Evolutionary conservation across 208 protist species (phyloP).

Genomic region (Balamuthia mandrillaris): DNA sequence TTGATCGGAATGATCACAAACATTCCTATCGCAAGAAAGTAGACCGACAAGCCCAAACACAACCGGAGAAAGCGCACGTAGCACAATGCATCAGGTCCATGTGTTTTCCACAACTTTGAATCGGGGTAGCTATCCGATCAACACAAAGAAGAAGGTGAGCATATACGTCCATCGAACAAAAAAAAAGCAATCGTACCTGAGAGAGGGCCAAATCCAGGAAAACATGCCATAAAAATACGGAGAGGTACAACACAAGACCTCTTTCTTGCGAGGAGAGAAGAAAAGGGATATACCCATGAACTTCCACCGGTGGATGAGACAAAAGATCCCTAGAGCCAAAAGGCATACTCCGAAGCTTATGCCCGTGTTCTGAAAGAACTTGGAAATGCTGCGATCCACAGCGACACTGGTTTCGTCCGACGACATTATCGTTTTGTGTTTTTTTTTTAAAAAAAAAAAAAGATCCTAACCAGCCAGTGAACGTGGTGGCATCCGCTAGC

Average conservation of each 20-base stretch:
- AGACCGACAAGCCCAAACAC: background rate
- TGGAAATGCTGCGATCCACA: too few species aligned
- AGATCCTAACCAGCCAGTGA: too few species aligned
- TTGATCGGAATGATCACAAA: conserved; percentile 4
- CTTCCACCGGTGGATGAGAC: conserved; percentile 1
- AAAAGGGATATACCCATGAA: conserved; percentile 6
- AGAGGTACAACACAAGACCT: background rate
- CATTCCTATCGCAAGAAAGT: background rate
- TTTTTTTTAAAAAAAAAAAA: too few species aligned
- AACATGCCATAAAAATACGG: conserved; percentile 14
- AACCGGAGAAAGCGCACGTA: conserved; percentile 28
- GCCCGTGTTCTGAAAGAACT: too few species aligned
- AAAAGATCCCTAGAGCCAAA: background rate
- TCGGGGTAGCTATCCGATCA: background rate
- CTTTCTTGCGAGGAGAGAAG: background rate
- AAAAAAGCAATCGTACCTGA: background rate
- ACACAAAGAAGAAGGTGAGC: background rate
- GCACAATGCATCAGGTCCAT: background rate
- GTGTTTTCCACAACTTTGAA: conserved; percentile 3
- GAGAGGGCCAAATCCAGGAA: conserved; percentile 1
- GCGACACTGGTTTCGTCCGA: too few species aligned
- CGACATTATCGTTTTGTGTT: too few species aligned
- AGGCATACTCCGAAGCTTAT: too few species aligned
- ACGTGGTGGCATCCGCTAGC: too few species aligned
- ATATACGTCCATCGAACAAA: background rate